Evolutionary conservation across 352 stramenopile species (phyloP), one percentile per base, ranked within the genome.

Genomic region (Thalassiosira hispida): DNA sequence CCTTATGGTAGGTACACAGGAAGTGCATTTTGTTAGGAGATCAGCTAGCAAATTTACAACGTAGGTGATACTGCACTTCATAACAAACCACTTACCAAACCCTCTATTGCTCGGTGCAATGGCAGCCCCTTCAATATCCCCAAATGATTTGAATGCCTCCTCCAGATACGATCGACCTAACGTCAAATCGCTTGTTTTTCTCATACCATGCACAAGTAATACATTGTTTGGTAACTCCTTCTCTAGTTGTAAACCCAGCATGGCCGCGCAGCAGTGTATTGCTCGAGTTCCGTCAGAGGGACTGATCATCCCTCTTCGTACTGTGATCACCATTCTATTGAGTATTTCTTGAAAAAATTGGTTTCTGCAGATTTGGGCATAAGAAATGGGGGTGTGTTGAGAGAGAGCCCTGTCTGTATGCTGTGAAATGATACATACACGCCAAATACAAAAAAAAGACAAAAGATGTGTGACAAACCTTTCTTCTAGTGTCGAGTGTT

Each of bases 321-420:
- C 84, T 44, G 70, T 91, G 35, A 76, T 49, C 2, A 90, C 83
- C 84, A 92, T 90, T 57, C 79, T 81, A 56, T 91, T 91, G 16
- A 91, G 60, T 18, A 75, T 86, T 52, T 89, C 77, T 63, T 90
- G 79, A 63, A 92, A 88, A 35, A 91, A 90, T 46, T 49, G 18
- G 16, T 79, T 79, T 66, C 84, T 90, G 22, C 18, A 42, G 31
- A 9, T 38, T 38, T 38, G 3, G 8, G 3, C 31, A 42, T 20
- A 59, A 12, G 40, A 27, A 35, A 77, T 20, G 25, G 22, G 46
- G 52, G 6, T 40, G 40, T 40, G 40, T 42, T 72, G 44, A 20
- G 60, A 29, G 23, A 57, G 49, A 16, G 22, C 6, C 11, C 8
- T n/a, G n/a, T n/a, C n/a, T n/a, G n/a, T n/a, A n/a, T n/a, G 31